Base-by-base conservation (phyloP, 176 grass and related monocot genomes). In the Typha latifolia region DNA sequence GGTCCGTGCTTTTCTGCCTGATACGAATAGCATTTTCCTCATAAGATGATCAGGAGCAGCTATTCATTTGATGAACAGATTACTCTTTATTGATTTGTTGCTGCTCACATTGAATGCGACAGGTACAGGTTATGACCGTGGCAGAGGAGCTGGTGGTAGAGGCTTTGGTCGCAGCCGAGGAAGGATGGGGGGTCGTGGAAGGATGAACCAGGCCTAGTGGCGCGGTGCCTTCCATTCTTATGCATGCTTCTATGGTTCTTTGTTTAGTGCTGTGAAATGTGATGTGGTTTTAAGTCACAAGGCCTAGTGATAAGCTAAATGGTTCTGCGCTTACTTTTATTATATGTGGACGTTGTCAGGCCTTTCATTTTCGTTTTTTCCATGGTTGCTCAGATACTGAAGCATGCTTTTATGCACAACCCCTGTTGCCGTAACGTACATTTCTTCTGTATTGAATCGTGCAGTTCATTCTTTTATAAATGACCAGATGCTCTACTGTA, bases 131-230 rank as follows among this genome's bases (percentile, higher is more conserved):
- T 96, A 96, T 59, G 88, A 91, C 18, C 76, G 84, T 0, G 82
- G 92, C 53, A 59, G 53, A 51, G 84, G 71, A 56, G 71, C 78
- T 49, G 82, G 88, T 7, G 76, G 85, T 47, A 83, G 85, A 62
- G 90, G 78, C 23, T 96, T 89, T 72, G 76, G 5, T 0, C 78
- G 88, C 57, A 85, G 80, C 18, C 75, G 85, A 62, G 85, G 93
- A 62, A 80, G 92, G 79, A 77, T 91, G 72, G 87, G 82, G 47
- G 70, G 70, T 24, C 82, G 73, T 14, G 90, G 90, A 32, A 72
- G 79, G 49, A 82, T 68, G 53, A 85, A 85, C 68, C 87, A 85
- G 63, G 78, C 76, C 68, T 96, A 88, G 63, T 83, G 79, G 66
- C 49, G 11, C 67, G 12, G 47, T 70, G 37, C 37, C 2, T 19